Percentiles rank a stretch among this genome's conserved stretches.
Conservation (phyloP, 2,329 filamentous ascomycete species). For the Didymella keratinophila region DNA sequence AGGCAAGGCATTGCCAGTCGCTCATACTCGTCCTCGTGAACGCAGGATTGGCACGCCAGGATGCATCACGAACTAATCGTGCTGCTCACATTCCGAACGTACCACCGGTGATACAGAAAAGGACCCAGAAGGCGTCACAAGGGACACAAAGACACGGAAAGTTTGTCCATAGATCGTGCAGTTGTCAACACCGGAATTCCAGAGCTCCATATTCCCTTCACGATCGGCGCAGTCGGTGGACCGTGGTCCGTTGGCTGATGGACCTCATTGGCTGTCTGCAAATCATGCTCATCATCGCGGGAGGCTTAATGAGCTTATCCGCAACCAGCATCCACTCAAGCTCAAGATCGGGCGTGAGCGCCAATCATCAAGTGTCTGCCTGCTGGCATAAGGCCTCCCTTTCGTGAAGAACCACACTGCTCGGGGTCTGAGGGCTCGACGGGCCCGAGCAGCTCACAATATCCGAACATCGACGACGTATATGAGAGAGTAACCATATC, state of each 20-base stretch:
- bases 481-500: background rate
- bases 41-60: too few species aligned
- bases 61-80: too few species aligned
- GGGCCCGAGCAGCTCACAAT: slow-evolving; percentile 1
- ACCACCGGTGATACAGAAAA: too few species aligned
- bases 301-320: slow-evolving; percentile 6
- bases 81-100: too few species aligned
- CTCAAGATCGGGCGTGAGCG: background rate
- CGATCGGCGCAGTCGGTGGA: slow-evolving; percentile 1
- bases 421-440: slow-evolving; percentile 7
- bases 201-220: slow-evolving; percentile 1
- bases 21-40: too few species aligned
- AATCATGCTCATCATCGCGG: slow-evolving; percentile 6
- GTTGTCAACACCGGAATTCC: background rate
- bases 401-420: background rate
- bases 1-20: too few species aligned
- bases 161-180: background rate
- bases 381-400: slow-evolving; percentile 2
- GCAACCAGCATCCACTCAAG: slow-evolving; percentile 6
- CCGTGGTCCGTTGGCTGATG: background rate
- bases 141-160: background rate
- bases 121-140: background rate
- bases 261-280: background rate
- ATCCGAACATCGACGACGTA: slow-evolving; percentile 3
- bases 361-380: slow-evolving; percentile 2